Base-by-base conservation (phyloP, 2,329 filamentous ascomycete genomes). In the Sporothrix curviconia region DNA sequence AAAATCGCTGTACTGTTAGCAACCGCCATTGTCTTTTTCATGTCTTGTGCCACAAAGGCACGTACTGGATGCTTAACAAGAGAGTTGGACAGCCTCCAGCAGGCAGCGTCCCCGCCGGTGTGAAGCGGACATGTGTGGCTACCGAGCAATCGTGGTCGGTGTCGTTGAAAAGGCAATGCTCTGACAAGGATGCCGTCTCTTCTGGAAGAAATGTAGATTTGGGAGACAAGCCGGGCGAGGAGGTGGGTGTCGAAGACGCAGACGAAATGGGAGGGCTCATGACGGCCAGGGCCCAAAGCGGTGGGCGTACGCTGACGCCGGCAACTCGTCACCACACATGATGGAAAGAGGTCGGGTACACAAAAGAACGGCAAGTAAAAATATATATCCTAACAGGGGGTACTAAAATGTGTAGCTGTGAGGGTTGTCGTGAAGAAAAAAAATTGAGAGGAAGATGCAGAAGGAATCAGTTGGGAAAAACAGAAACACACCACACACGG, bases 231-330 rank as follows among this genome's bases (percentile, higher is more conserved):
- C n/a, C n/a, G n/a, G n/a, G 34, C 17, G 46, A 2, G 4, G 46
- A 56, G 6, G 55, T 42, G 7, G 7, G 32, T 32, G 36, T 7
- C n/a, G 55, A 49, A 5, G 43, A 17, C 3, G 22, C 43, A 5
- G 47, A n/a, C 1, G 34, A 37, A 15, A 22, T 15, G 9, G 43
- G 15, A 12, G 60, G 47, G 36, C 44, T 50, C 11, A 64, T 47
- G 9, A 61, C 52, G 32, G 62, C 62, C 14, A 64, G 56, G 3
- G 62, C 62, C 62, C 62, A 36, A 58, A 62, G 24, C 62, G 56
- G 44, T 60, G 55, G 0, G 57, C 49, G 36, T 61, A 61, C 7
- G 59, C 53, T 5, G 58, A 49, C 17, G 39, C 46, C 4, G 60
- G 56, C 4, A 54, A 22, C 7, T 62, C 46, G 6, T 53, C 19